Base-by-base conservation (phyloP, 345 rosid genomes). In the Melaleuca alternifolia region DNA sequence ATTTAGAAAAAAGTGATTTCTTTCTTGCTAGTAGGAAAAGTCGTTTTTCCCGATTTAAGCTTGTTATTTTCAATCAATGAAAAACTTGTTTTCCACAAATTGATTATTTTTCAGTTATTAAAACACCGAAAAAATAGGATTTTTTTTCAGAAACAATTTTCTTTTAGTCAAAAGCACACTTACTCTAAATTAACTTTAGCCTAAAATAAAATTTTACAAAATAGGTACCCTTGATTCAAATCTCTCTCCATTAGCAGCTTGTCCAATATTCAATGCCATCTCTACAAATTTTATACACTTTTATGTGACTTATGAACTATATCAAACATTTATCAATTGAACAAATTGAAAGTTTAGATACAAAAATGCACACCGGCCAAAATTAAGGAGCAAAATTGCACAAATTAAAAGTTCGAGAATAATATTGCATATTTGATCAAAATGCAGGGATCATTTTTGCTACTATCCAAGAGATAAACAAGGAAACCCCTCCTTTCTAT, bases 31-130 rank as follows among this genome's bases (percentile, higher is more conserved):
- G 7, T 14, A 62, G 1, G 11, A 4, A 15, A 30, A 62, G 1
- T 65, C 11, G 0, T 30, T 65, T 6, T 16, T 65, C 23, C 23
- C 1, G 0, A 62, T 62, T 6, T 30, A 15, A 30, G 16, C 2
- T 30, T 30, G 6, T 15, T 52, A 0, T 30, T 65, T 65, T 30
- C 0, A 6, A 8, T 8, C 2, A 0, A 30, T 7, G 0, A 0
- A 62, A 65, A 30, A 30, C 4, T 2, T 1, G 0, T 65, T 30
- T 3, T 65, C 3, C 0, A 0, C 3, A 30, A 0, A 62, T 15
- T 1, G 0, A 30, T 30, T 30, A 15, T 0, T 30, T 62, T 1
- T 62, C 3, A 4, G 15, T 30, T 4, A 3, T 30, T 18, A 2
- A 14, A 62, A 62, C 15, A 14, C 15, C 1, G 1, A 62, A 0